Conservation (phyloP, 805 yeast genomes). For the Diddensiella transvaalensis region DNA sequence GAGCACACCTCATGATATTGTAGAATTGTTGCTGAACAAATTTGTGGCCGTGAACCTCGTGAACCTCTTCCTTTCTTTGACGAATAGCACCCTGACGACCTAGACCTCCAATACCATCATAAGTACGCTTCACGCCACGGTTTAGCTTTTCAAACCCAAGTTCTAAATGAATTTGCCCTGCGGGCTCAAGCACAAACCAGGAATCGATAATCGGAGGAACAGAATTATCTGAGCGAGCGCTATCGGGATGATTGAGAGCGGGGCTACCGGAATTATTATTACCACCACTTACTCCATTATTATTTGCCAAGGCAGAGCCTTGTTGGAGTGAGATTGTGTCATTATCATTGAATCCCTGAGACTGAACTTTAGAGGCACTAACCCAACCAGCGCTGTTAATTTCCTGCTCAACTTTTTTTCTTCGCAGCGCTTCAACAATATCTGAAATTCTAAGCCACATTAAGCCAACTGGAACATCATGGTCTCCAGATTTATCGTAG, state of each 20-base stretch:
- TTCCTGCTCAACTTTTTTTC: conserved; percentile 76
- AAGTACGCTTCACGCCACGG: conserved; percentile 41
- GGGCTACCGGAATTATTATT: not conserved
- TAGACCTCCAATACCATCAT: conserved; percentile 55
- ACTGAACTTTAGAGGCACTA: conserved; percentile 50
- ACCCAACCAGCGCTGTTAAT: conserved; percentile 81
- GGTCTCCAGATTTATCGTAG: conserved; percentile 70
- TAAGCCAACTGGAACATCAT: conserved; percentile 80
- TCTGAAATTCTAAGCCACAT: conserved; percentile 90
- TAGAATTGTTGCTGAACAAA: conserved; percentile 94
- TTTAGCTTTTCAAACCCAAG: conserved; percentile 74
- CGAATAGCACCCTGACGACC: conserved; percentile 98
- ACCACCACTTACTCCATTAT: not conserved
- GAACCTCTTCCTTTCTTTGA: conserved; percentile 77
- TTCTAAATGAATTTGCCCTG: conserved; percentile 80
- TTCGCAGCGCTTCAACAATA: conserved; percentile 90
- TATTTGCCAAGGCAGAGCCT: conserved; percentile 16
- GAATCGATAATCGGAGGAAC: conserved; percentile 45
- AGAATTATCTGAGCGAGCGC: not conserved
- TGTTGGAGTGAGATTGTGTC: not conserved
- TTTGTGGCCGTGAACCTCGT: conserved; percentile 95
- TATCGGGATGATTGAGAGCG: not conserved
- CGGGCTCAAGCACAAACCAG: conserved; percentile 92
- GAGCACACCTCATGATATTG: conserved; percentile 94
- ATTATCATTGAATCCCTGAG: conserved; percentile 8